Base-by-base conservation (phyloP, 2,329 filamentous ascomycete species). In the Aurifilum marmelostoma region DNA sequence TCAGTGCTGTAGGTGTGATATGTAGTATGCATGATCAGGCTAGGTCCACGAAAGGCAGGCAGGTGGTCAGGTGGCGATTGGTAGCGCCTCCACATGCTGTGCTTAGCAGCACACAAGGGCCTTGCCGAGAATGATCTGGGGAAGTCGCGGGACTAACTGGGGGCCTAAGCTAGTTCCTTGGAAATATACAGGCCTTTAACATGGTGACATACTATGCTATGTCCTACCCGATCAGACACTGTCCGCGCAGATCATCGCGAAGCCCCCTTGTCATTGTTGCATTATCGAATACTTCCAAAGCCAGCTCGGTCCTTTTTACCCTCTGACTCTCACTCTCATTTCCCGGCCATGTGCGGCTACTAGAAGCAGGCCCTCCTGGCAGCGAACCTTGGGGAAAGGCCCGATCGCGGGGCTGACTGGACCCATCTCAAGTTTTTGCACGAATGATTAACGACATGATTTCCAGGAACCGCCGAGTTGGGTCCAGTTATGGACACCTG, bases 241-340 rank as follows among this genome's bases (percentile, higher is more conserved):
- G 32, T 29, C 8, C 18, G n/a, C 11, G 50, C 50, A 54, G 12
- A 54, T 54, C n/a, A 54, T 56, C 14, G 8, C 18, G 9, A 47
- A 18, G 24, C 24, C 12, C 27, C 24, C 52, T 37, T n/a, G 24
- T 37, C 32, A n/a, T n/a, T 3, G 56, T 37, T 37, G 56, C 56
- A 34, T 59, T 29, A 29, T 18, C 14, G 27, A n/a, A 56, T 59
- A 16, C 29, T 8, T 59, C 56, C 16, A 32, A 21, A 16, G 56
- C 21, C 29, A 37, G 56, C 56, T 59, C 56, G 56, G 56, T 18
- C 56, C 56, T 59, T n/a, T 59, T 37, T 59, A 21, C 29, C 9
- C 43, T n/a, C n/a, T n/a, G n/a, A 9, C 18, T 11, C 41, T 41
- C 12, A 39, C 37, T 58, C 8, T 59, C 29, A 59, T 59, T n/a